Conservation (phyloP, 2,329 filamentous ascomycete genomes). For the Colletotrichum salicis region DNA sequence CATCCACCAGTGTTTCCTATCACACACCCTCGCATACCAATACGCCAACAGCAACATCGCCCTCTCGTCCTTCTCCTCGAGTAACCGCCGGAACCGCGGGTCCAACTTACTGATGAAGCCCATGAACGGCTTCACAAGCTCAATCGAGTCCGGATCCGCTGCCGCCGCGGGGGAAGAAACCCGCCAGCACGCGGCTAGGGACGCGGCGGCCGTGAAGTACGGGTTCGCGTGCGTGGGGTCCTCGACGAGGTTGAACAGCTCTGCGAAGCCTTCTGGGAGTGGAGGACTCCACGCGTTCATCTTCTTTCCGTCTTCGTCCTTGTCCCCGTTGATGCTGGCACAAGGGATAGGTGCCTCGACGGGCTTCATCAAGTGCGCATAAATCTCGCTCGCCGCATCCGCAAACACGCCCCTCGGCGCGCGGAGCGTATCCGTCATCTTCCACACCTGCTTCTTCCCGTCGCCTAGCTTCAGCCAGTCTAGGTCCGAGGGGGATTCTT, state of each 20-base stretch:
- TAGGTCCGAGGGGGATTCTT: slow-evolving; percentile 55
- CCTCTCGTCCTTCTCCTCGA: slow-evolving; percentile 61
- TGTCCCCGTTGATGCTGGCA: slow-evolving; percentile 38
- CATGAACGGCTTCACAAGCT: slow-evolving; percentile 53
- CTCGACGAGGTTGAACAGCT: slow-evolving; percentile 41
- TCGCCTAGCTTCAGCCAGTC: slow-evolving; percentile 68
- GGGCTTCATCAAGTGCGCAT: slow-evolving; percentile 28
- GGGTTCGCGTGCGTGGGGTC: slow-evolving; percentile 42
- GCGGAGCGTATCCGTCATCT: slow-evolving; percentile 59
- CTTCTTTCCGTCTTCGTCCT: neutral
- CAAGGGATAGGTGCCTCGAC: neutral
- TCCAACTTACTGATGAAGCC: slow-evolving; percentile 58
- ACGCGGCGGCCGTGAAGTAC: slow-evolving; percentile 45
- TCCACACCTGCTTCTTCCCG: slow-evolving; percentile 66
- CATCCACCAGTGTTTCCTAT: slow-evolving; percentile 58
- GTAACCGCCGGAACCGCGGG: slow-evolving; percentile 53
- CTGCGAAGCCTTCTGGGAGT: slow-evolving; percentile 47
- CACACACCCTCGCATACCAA: slow-evolving; percentile 64
- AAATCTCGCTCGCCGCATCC: slow-evolving; percentile 37
- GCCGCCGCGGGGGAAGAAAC: too few species aligned
- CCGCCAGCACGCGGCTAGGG: slow-evolving; percentile 6
- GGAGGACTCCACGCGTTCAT: neutral
- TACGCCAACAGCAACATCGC: slow-evolving; percentile 66
- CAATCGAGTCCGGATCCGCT: neutral
- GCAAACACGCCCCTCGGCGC: slow-evolving; percentile 58